A percentile compares a stretch with the other conserved stretches of the same genome.
These are phyloP conservation scores for Boletus fagicola DNA, from an alignment of 768 basidiomycete genomes.

Conservation along the genomic window DNA sequence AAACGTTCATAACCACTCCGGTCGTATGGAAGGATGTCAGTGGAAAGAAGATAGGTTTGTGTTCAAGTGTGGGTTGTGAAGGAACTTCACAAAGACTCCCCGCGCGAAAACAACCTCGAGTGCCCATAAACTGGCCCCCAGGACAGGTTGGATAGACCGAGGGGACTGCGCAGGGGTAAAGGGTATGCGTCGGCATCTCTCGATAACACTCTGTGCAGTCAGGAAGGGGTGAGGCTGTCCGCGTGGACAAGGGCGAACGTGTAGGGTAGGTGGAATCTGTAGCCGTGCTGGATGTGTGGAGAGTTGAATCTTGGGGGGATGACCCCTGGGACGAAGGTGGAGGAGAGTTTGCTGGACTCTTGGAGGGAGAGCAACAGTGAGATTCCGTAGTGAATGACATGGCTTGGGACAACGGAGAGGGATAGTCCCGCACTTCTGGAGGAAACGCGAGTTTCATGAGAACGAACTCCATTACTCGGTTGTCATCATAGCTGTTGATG, in stretches of 20 bases:
- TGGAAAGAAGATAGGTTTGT: constrained; percentile 51
- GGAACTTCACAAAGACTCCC: constrained; percentile 13
- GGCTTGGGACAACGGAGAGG: constrained; percentile 18
- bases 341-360: constrained; percentile 29
- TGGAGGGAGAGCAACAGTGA: constrained; percentile 19
- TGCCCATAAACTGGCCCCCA: background rate
- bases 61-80: constrained; percentile 11
- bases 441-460: constrained; percentile 67
- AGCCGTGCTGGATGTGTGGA: constrained; percentile 3
- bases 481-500: constrained; percentile 50
- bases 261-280: constrained; percentile 11
- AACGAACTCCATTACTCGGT: constrained; percentile 66
- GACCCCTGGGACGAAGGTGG: constrained; percentile 29
- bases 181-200: constrained; percentile 14
- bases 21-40: constrained; percentile 63
- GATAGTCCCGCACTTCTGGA: constrained; percentile 41
- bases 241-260: constrained; percentile 25
- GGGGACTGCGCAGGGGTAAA: background rate
- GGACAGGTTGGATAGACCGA: constrained; percentile 11
- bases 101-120: constrained; percentile 8
- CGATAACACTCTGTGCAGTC: constrained; percentile 15
- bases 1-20: constrained; percentile 76
- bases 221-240: constrained; percentile 22
- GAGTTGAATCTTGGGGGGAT: constrained; percentile 28
- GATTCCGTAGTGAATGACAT: constrained; percentile 15